Percentiles rank a stretch among this genome's conserved stretches.
Conservation (phyloP, 2,329 filamentous ascomycete genomes). For the Trichophyton equinum region DNA sequence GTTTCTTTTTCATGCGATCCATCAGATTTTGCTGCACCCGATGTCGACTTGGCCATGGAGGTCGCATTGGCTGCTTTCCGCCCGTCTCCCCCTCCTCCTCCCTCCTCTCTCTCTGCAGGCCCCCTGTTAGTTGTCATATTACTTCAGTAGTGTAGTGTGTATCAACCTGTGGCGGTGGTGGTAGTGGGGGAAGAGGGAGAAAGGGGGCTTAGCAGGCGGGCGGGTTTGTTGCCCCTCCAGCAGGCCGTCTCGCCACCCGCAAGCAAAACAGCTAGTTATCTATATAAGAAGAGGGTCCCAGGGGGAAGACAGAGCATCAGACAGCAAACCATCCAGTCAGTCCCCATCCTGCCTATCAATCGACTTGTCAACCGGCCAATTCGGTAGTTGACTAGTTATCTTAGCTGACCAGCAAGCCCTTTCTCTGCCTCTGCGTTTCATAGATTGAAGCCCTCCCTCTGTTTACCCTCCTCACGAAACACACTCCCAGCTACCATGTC, state of each 20-base stretch:
- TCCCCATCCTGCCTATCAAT: not conserved
- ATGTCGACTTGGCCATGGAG: not conserved
- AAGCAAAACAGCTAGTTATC: too few relatives aligned
- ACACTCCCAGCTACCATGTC: slow-evolving; percentile 10
- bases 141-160: too few relatives aligned
- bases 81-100: not conserved
- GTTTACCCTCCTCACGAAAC: slow-evolving; percentile 5
- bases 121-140: not conserved
- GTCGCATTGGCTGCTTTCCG: not conserved
- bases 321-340: not conserved
- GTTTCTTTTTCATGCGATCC: not conserved
- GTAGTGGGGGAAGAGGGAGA: not conserved
- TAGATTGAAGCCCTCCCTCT: not conserved
- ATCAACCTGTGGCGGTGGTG: not conserved
- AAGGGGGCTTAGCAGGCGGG: not conserved
- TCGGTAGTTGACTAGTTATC: not conserved
- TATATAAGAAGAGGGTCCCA: too few relatives aligned
- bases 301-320: too few relatives aligned
- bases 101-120: not conserved
- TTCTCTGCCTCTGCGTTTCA: not conserved
- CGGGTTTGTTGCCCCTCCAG: slow-evolving; percentile 2
- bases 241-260: not conserved
- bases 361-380: not conserved
- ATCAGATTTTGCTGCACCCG: not conserved
- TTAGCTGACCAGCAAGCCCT: not conserved